Conservation (phyloP, 2,329 filamentous ascomycete genomes). For the Byssochlamys sp. region DNA sequence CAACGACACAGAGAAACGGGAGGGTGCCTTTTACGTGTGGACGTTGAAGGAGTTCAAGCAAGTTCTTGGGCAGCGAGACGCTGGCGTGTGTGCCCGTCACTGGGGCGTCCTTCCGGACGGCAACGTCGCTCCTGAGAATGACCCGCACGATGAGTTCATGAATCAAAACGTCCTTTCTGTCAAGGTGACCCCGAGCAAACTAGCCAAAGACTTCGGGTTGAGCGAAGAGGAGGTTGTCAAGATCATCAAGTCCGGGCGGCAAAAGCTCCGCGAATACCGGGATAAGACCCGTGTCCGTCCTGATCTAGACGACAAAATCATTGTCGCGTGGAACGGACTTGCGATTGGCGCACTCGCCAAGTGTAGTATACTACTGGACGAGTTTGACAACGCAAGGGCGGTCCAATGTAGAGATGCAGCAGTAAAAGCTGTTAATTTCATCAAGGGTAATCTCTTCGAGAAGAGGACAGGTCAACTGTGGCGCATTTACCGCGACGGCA, state of each 20-base stretch:
- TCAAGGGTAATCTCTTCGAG: constrained; percentile 66
- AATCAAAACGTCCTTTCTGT: constrained; percentile 82
- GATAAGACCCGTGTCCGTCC: constrained; percentile 67
- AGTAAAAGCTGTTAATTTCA: constrained; percentile 59
- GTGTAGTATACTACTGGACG: constrained; percentile 57
- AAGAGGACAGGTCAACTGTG: constrained; percentile 52
- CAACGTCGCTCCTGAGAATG: constrained; percentile 72
- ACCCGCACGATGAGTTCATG: constrained; percentile 87
- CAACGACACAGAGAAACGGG: constrained; percentile 71
- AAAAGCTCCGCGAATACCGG: constrained; percentile 61
- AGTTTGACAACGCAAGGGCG: constrained; percentile 49
- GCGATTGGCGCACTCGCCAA: constrained; percentile 75
- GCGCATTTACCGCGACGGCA: constrained; percentile 60
- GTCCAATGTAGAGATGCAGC: constrained; percentile 57
- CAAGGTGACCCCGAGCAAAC: constrained; percentile 54
- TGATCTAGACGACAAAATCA: constrained; percentile 75
- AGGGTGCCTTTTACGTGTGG: constrained; percentile 94
- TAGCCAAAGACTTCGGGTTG: constrained; percentile 67
- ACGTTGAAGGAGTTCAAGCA: constrained; percentile 75
- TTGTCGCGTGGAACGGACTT: constrained; percentile 80
- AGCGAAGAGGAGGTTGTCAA: constrained; percentile 58
- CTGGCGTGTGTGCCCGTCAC: constrained; percentile 67
- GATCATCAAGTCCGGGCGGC: constrained; percentile 57
- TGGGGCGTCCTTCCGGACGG: constrained; percentile 77
- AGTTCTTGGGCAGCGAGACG: constrained; percentile 59